Evolutionary conservation across 352 stramenopile genomes (phyloP).

Genomic region (Phytophthora macrochlamydospora): DNA sequence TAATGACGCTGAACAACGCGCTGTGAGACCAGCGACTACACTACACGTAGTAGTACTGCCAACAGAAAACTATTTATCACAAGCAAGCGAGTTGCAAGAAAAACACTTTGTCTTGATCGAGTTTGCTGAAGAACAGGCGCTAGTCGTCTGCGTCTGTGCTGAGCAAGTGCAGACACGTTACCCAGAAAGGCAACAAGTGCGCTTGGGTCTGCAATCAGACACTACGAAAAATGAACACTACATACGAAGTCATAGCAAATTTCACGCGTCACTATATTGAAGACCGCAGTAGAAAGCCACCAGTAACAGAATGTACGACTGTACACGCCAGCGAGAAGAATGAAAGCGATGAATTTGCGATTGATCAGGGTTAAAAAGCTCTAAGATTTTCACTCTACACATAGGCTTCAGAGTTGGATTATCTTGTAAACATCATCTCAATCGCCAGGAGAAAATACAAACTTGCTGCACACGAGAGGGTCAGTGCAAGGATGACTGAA

Average conservation of each 20-base stretch:
- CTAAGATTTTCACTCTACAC: slow-evolving; percentile 72
- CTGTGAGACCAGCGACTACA: slow-evolving; percentile 1
- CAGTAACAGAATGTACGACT: not conserved
- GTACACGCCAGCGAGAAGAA: not conserved
- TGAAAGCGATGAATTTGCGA: slow-evolving; percentile 17
- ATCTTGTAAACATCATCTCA: slow-evolving; percentile 76
- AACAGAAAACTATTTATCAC: slow-evolving; percentile 27
- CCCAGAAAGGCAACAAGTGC: too few relatives aligned
- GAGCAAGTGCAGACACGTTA: too few relatives aligned
- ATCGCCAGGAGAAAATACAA: slow-evolving; percentile 22
- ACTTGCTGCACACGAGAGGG: slow-evolving; percentile 32
- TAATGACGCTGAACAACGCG: slow-evolving; percentile 34
- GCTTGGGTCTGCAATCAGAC: too few relatives aligned
- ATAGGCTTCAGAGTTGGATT: slow-evolving; percentile 88
- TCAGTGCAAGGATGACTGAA: slow-evolving; percentile 83
- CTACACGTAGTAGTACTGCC: too few relatives aligned
- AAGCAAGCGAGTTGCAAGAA: not conserved
- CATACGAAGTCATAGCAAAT: too few relatives aligned
- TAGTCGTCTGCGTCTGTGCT: too few relatives aligned
- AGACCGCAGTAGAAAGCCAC: too few relatives aligned
- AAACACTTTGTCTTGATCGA: too few relatives aligned
- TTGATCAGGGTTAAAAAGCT: slow-evolving; percentile 90
- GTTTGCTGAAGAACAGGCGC: too few relatives aligned
- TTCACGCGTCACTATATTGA: too few relatives aligned
- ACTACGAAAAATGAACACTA: too few relatives aligned